Conservation (phyloP, 225 moss, liverwort and hornwort species). For the Straminergon stramineum region DNA sequence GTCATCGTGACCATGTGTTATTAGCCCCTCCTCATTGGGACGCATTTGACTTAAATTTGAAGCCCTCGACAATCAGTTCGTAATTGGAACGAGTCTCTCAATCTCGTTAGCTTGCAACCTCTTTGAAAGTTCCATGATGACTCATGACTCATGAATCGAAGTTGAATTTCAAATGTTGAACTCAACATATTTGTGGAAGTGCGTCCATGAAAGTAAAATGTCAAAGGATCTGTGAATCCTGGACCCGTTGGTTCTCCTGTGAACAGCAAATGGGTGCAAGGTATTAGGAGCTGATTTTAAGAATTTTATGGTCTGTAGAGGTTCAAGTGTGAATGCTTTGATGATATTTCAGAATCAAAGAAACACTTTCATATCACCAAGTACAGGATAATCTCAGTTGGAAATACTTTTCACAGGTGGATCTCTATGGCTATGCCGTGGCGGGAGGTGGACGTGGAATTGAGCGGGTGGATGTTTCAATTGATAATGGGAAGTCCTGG, state of each 20-base stretch:
- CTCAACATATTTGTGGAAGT: background rate
- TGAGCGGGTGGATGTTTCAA: background rate
- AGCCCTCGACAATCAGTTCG: background rate
- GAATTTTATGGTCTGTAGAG: background rate
- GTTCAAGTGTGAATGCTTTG: background rate
- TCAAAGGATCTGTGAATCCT: background rate
- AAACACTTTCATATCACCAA: background rate
- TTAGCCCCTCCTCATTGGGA: background rate
- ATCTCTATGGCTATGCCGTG: background rate
- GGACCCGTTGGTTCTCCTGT: background rate
- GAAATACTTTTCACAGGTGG: background rate
- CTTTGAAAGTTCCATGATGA: background rate
- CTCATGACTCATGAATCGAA: background rate
- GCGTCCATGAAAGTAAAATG: background rate
- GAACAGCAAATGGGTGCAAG: background rate
- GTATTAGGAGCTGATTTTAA: background rate
- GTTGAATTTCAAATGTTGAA: background rate
- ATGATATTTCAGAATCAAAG: background rate
- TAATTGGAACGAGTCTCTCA: background rate
- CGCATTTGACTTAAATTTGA: background rate
- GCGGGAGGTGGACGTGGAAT: background rate
- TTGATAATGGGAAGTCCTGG: background rate
- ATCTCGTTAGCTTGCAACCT: background rate
- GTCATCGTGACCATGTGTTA: background rate
- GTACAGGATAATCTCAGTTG: background rate